These are phyloP conservation scores for Aaosphaeria arxii DNA, from an alignment of 2,329 filamentous ascomycete genomes.

Conservation along the genomic window DNA sequence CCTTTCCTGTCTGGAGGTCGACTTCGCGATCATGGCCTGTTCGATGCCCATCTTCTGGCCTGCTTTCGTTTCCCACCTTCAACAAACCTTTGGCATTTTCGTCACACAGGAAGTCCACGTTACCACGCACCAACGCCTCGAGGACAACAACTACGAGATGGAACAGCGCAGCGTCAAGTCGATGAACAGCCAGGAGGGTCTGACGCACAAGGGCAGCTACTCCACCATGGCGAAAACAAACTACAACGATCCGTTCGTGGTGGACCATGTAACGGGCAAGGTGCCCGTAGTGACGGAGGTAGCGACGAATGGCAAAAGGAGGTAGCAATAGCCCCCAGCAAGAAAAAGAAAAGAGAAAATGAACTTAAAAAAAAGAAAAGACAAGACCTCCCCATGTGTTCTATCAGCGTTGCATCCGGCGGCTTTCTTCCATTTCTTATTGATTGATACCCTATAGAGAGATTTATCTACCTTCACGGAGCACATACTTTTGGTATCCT, in stretches of 20 bases:
- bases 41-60: slow-evolving; percentile 39
- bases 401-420: no score
- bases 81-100: slow-evolving; percentile 34
- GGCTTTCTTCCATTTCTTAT: no score
- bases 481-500: no score
- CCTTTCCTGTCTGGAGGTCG: slow-evolving; percentile 30
- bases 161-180: neutral
- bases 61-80: slow-evolving; percentile 20
- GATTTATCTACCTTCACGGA: no score
- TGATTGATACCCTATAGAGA: no score
- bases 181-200: neutral
- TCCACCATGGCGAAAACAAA: no score
- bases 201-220: neutral
- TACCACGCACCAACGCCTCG: slow-evolving; percentile 16
- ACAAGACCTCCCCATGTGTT: no score
- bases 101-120: slow-evolving; percentile 33
- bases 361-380: no score
- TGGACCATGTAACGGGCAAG: neutral
- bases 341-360: no score
- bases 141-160: neutral
- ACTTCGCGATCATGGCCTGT: slow-evolving; percentile 35
- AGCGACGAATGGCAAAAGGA: neutral
- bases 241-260: neutral
- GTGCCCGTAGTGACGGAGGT: neutral
- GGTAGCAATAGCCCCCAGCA: neutral